Evolutionary conservation across 2,329 filamentous ascomycete species (phyloP).

Genomic region (Colletotrichum higginsianum): DNA sequence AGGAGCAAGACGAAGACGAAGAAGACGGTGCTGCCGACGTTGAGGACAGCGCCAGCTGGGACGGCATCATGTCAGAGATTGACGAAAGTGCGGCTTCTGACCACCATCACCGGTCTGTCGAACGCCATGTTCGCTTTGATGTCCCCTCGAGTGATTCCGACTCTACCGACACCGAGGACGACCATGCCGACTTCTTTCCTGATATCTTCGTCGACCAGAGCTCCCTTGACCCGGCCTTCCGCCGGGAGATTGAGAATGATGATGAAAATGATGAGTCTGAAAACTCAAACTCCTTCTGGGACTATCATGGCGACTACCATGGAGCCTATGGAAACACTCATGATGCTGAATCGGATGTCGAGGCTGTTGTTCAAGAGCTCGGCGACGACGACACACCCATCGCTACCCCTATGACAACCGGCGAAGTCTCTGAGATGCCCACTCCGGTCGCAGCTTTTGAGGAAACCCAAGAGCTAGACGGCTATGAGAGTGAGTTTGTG

Average conservation of each 20-base stretch:
- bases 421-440: constrained; percentile 46
- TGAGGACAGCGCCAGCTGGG: constrained; percentile 68
- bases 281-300: constrained; percentile 74
- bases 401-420: constrained; percentile 56
- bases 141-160: constrained; percentile 78
- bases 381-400: constrained; percentile 60
- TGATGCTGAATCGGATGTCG: constrained; percentile 58
- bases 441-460: constrained; percentile 51
- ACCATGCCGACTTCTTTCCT: constrained; percentile 77
- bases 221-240: constrained; percentile 79
- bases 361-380: constrained; percentile 55
- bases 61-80: constrained; percentile 66
- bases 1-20: constrained; percentile 57
- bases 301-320: constrained; percentile 68
- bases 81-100: constrained; percentile 63
- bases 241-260: constrained; percentile 80
- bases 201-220: constrained; percentile 85
- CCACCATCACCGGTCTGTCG: constrained; percentile 52
- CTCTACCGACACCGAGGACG: constrained; percentile 74
- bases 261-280: constrained; percentile 68
- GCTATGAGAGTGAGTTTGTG: constrained; percentile 71
- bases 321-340: constrained; percentile 59
- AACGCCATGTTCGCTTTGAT: constrained; percentile 82
- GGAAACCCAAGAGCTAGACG: constrained; percentile 64
- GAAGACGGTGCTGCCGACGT: constrained; percentile 54